These are phyloP conservation scores for Aureobasidium sp. DNA, from an alignment of 2,329 filamentous ascomycete species.

Conservation along the genomic window DNA sequence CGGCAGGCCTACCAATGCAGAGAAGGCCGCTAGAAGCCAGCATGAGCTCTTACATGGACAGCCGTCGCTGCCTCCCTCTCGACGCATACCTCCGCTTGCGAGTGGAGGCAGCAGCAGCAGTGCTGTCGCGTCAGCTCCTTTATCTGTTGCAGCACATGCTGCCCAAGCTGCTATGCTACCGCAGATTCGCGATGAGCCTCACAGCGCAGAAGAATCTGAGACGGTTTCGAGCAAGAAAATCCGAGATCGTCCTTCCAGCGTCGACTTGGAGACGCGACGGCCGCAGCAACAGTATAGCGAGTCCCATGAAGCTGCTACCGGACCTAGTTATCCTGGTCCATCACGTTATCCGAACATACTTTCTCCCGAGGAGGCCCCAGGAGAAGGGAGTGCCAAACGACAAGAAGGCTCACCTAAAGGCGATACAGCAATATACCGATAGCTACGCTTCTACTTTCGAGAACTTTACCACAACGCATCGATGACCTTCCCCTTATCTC, in stretches of 20 bases:
- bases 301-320: background rate
- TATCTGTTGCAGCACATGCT: conserved; percentile 2
- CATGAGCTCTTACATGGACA: conserved; percentile 34
- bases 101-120: background rate
- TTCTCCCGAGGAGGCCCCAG: background rate
- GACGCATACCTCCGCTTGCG: background rate
- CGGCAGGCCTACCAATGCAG: conserved; percentile 42
- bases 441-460: background rate
- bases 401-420: background rate
- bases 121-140: background rate
- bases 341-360: conserved; percentile 15
- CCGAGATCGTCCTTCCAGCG: conserved; percentile 23
- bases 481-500: too few species aligned
- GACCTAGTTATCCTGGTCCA: background rate
- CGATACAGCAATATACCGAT: conserved; percentile 1
- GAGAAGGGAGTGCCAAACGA: background rate
- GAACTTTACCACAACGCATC: too few species aligned
- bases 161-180: conserved; percentile 9
- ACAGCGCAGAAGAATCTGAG: conserved; percentile 18
- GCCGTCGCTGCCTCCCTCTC: conserved; percentile 29
- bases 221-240: conserved; percentile 28
- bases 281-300: background rate
- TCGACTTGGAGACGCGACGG: conserved; percentile 14
- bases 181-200: background rate
- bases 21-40: conserved; percentile 38